Conservation (phyloP, 2,329 filamentous ascomycete species). For the Zymoseptoria crescenta region DNA sequence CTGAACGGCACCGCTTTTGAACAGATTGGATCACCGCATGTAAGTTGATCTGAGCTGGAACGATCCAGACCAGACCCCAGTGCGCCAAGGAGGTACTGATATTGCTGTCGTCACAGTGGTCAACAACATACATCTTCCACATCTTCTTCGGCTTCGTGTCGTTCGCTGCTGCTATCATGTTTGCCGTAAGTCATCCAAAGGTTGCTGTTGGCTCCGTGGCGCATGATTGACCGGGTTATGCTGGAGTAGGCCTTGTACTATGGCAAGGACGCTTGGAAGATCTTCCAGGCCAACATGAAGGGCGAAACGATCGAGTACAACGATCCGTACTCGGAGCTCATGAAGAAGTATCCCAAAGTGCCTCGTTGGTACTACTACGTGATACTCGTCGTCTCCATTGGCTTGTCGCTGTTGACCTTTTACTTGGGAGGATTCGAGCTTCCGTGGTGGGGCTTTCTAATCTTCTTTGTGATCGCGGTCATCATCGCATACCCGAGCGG, state of each 20-base stretch:
- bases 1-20: constrained; percentile 14
- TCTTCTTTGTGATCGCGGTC: constrained; percentile 21
- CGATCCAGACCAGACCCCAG: too few species aligned
- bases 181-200: constrained; percentile 8
- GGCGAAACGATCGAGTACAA: constrained; percentile 19
- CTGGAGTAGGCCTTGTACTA: constrained; percentile 18
- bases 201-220: too few species aligned
- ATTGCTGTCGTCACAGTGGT: too few species aligned
- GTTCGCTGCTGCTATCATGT: constrained; percentile 27
- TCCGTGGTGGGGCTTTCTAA: constrained; percentile 28
- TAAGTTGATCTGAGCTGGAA: constrained; percentile 8
- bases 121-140: constrained; percentile 10
- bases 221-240: background rate
- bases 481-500: constrained; percentile 27
- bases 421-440: constrained; percentile 24
- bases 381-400: constrained; percentile 21
- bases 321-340: constrained; percentile 29
- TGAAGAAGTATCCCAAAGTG: constrained; percentile 21
- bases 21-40: constrained; percentile 21
- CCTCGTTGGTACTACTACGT: constrained; percentile 30
- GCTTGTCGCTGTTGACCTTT: constrained; percentile 23
- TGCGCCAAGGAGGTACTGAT: too few species aligned
- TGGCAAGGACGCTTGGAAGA: constrained; percentile 15
- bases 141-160: constrained; percentile 32
- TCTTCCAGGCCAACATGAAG: constrained; percentile 16